Conservation (phyloP, 306 rosid species). For the Adenanthera pavonina region DNA sequence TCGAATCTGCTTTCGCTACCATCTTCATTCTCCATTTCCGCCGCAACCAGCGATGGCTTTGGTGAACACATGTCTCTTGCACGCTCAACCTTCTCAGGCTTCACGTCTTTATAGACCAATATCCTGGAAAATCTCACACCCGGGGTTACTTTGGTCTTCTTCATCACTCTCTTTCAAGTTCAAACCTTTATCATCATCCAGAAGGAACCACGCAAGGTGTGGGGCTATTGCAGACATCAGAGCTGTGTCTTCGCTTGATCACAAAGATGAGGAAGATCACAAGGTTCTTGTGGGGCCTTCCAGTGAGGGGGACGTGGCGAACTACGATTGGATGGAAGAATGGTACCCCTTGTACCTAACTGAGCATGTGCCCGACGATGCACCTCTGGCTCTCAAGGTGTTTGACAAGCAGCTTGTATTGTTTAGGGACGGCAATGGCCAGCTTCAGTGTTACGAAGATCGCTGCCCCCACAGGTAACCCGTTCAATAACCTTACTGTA, state of each 20-base stretch:
- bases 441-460: constrained; percentile 75
- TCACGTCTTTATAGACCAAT: constrained; percentile 18
- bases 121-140: constrained; percentile 26
- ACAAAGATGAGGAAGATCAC: constrained; percentile 39
- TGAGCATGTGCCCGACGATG: constrained; percentile 73
- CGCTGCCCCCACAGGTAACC: constrained; percentile 92
- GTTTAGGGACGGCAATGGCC: constrained; percentile 61
- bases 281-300: constrained; percentile 58
- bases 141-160: constrained; percentile 8
- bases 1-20: no score
- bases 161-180: constrained; percentile 22
- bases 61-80: constrained; percentile 32
- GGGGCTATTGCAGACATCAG: constrained; percentile 54
- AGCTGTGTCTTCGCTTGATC: constrained; percentile 46
- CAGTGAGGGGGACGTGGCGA: constrained; percentile 61
- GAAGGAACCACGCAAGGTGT: constrained; percentile 37
- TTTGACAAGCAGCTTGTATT: constrained; percentile 77
- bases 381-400: constrained; percentile 85
- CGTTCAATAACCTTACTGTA: neutral
- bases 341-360: constrained; percentile 95
- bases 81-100: constrained; percentile 24
- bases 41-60: constrained; percentile 48
- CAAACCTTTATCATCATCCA: neutral
- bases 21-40: neutral
- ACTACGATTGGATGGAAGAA: constrained; percentile 86